phyloP scores from a whole-genome alignment of 2,329 filamentous ascomycete species.

The Phaeophleospora eucalypticola region DNA sequence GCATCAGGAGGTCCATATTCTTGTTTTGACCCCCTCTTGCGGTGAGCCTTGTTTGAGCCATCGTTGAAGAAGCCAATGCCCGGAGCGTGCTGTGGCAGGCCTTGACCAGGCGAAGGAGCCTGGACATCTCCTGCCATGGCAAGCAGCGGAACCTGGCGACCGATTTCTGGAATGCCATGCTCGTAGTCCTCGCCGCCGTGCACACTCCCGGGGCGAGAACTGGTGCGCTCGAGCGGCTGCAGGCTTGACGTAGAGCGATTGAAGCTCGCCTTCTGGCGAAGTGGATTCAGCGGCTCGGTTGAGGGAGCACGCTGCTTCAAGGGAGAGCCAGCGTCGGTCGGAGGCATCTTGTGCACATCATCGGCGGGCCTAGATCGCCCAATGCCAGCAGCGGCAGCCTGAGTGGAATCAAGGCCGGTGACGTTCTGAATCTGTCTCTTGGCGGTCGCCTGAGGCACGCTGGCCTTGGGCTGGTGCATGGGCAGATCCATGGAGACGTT shows the following conservation, averaged over 20 bases:
- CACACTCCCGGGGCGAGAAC: slow-evolving; percentile 52
- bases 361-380: slow-evolving; percentile 57
- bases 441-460: slow-evolving; percentile 73
- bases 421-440: slow-evolving; percentile 79
- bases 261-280: slow-evolving; percentile 61
- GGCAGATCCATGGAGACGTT: slow-evolving; percentile 77
- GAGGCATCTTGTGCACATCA: slow-evolving; percentile 39
- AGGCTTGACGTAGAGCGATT: slow-evolving; percentile 45
- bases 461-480: slow-evolving; percentile 84
- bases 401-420: slow-evolving; percentile 85
- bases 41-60: slow-evolving; percentile 55
- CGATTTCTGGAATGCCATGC: slow-evolving; percentile 87
- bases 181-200: slow-evolving; percentile 57
- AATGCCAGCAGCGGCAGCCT: slow-evolving; percentile 79
- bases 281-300: slow-evolving; percentile 45
- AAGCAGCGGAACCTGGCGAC: slow-evolving; percentile 89
- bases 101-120: slow-evolving; percentile 76
- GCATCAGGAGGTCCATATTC: slow-evolving; percentile 76
- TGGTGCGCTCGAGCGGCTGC: slow-evolving; percentile 36
- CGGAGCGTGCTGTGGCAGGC: slow-evolving; percentile 36
- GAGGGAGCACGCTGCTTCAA: slow-evolving; percentile 29
- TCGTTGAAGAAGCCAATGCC: slow-evolving; percentile 54
- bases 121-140: slow-evolving; percentile 91
- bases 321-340: slow-evolving; percentile 17
- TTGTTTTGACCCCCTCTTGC: slow-evolving; percentile 68